phyloP scores from a whole-genome alignment of 441 rosid species.

The Adansonia madagascariensis region DNA sequence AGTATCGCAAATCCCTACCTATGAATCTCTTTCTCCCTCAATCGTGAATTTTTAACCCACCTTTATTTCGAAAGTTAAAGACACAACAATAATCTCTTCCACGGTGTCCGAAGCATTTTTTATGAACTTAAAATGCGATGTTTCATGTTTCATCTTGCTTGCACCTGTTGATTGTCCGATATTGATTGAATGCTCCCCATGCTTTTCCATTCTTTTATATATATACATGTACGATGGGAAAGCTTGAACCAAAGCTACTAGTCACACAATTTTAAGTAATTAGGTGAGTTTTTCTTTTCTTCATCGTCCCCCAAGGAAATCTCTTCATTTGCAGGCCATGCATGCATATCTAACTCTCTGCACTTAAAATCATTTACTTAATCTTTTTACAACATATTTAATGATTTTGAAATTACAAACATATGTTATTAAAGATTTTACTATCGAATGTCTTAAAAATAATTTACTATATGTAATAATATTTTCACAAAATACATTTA shows the following conservation, averaged over 20 bases:
- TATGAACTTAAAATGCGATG: neutral
- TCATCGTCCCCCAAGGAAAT: neutral
- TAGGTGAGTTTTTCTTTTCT: neutral
- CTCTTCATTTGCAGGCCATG: neutral
- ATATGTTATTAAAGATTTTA: too few relatives aligned
- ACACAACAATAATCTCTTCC: neutral
- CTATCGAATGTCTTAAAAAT: neutral
- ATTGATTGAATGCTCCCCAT: neutral
- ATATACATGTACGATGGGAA: neutral
- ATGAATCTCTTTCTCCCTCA: too few relatives aligned
- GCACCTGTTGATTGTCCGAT: neutral
- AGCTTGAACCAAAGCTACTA: constrained; percentile 1
- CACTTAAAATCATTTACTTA: neutral
- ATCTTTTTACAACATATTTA: neutral
- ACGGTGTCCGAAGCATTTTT: neutral
- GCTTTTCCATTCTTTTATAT: neutral
- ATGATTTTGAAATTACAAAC: neutral
- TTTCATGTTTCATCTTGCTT: neutral
- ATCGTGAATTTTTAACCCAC: neutral
- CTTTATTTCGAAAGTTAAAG: neutral
- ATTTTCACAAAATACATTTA: too few relatives aligned
- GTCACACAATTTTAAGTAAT: neutral
- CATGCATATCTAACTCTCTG: neutral
- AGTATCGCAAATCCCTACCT: too few relatives aligned
- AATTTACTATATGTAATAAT: too few relatives aligned